These are phyloP conservation scores for Xylariaceae sp. DNA, from an alignment of 2,329 filamentous ascomycete genomes.

Conservation along the genomic window DNA sequence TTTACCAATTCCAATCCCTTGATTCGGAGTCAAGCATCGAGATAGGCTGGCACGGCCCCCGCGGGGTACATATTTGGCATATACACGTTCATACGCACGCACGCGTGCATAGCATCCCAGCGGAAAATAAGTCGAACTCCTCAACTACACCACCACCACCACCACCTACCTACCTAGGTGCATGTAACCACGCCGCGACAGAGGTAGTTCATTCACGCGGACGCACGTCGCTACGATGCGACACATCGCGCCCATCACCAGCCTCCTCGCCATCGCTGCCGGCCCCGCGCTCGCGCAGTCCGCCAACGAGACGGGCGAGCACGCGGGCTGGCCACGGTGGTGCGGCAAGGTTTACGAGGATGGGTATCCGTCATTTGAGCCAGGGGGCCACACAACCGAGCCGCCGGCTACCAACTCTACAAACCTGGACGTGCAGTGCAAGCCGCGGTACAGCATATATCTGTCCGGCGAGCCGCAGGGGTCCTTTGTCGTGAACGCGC, in stretches of 20 bases:
- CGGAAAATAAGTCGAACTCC: too few species aligned
- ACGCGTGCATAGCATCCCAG: not conserved
- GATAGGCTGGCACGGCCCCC: too few species aligned
- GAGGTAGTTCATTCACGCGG: not conserved
- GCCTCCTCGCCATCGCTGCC: not conserved
- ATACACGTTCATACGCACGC: too few species aligned
- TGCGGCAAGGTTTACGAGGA: slow-evolving; percentile 51
- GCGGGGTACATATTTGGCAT: too few species aligned
- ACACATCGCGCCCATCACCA: not conserved
- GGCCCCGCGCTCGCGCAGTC: slow-evolving; percentile 20
- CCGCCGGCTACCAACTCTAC: slow-evolving; percentile 38
- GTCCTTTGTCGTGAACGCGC: slow-evolving; percentile 49
- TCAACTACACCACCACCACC: too few species aligned
- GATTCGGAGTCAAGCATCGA: not conserved
- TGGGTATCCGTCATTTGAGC: slow-evolving; percentile 48
- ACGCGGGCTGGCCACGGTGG: slow-evolving; percentile 49
- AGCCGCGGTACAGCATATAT: slow-evolving; percentile 51
- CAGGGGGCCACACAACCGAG: slow-evolving; percentile 46
- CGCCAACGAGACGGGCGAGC: slow-evolving; percentile 41
- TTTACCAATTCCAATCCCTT: slow-evolving; percentile 14
- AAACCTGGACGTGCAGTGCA: slow-evolving; percentile 47
- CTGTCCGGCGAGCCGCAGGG: slow-evolving; percentile 44
- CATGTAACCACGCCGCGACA: too few species aligned
- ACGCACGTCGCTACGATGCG: slow-evolving; percentile 8
- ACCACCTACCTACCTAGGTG: too few species aligned